Evolutionary conservation across 176 grass and related monocot species (phyloP), one percentile per base, ranked within the genome.

Genomic region (Oryza coarctata): DNA sequence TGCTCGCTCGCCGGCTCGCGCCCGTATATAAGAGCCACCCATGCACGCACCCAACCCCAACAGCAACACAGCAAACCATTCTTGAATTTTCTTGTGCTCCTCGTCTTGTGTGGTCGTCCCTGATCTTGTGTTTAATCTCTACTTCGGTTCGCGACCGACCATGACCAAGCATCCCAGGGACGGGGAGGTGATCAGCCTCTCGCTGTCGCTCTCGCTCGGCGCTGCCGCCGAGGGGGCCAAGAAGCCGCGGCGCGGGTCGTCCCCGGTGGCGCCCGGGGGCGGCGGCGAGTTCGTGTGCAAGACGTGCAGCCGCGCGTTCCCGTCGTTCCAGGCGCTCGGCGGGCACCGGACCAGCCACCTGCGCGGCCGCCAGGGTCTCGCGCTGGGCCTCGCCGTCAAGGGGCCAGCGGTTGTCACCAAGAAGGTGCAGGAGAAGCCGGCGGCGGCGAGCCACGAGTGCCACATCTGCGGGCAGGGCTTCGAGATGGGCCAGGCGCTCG

Each of bases 271-370:
- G 11, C 63, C 68, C 15, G 72, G 31, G 2, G 25, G 10, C 3
- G 84, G 61, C 3, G 84, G 61, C 1, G 78, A 89, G 65, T 93
- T 87, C 84, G 80, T 84, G 7, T 93, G 87, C 65, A 90, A 78
- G 80, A 93, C 91, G 20, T 93, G 91, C 87, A 57, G 75, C 71
- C 91, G 87, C 64, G 64, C 85, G 3, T 93, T 93, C 75, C 40
- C 82, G 1, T 66, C 91, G 66, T 93, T 93, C 82, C 91, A 93
- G 80, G 91, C 87, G 65, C 78, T 93, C 10, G 91, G 91, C 22
- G 87, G 91, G 0, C 91, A 93, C 84, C 57, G 87, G 0, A 93
- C 87, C 63, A 93, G 91, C 78, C 91, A 93, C 81, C 88, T 87
- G 20, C 87, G 91, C 15, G 78, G 22, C 27, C 88, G 76, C n/a